These are phyloP conservation scores for Mitragyna speciosa DNA, from an alignment of 257 asterid species.

Conservation along the genomic window DNA sequence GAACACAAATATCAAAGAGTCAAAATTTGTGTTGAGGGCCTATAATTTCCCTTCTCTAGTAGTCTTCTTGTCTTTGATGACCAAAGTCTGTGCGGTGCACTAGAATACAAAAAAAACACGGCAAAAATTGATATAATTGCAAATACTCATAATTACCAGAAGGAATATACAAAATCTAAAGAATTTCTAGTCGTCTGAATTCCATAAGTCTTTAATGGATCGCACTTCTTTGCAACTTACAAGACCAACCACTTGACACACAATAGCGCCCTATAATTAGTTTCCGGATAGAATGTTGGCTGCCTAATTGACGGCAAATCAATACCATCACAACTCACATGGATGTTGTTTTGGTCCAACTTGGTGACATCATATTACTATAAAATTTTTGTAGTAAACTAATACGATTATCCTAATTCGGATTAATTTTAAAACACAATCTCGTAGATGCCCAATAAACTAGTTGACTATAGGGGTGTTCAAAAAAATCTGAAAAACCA, in stretches of 20 bases:
- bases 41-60: constrained; percentile 18
- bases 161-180: not conserved
- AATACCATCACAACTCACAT: too few species aligned
- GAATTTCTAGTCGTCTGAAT: not conserved
- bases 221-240: not conserved
- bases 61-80: constrained; percentile 25
- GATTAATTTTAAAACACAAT: not conserved
- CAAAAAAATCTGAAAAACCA: too few species aligned
- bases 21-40: constrained; percentile 34
- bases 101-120: constrained; percentile 1
- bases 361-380: too few species aligned
- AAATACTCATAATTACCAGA: constrained; percentile 15
- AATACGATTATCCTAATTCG: too few species aligned
- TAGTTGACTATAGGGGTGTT: too few species aligned
- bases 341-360: too few species aligned
- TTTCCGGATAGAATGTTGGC: too few species aligned
- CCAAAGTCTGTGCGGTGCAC: constrained; percentile 11
- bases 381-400: too few species aligned
- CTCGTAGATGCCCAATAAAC: too few species aligned
- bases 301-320: too few species aligned
- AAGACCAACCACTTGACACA: not conserved
- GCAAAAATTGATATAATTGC: not conserved
- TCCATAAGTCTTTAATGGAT: not conserved
- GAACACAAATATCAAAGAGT: constrained; percentile 35
- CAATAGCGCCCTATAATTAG: too few species aligned